Percentiles rank a stretch among this genome's conserved stretches.
Evolutionary conservation across 2,329 filamentous ascomycete genomes (phyloP).

Genomic region (Alternaria longipes): DNA sequence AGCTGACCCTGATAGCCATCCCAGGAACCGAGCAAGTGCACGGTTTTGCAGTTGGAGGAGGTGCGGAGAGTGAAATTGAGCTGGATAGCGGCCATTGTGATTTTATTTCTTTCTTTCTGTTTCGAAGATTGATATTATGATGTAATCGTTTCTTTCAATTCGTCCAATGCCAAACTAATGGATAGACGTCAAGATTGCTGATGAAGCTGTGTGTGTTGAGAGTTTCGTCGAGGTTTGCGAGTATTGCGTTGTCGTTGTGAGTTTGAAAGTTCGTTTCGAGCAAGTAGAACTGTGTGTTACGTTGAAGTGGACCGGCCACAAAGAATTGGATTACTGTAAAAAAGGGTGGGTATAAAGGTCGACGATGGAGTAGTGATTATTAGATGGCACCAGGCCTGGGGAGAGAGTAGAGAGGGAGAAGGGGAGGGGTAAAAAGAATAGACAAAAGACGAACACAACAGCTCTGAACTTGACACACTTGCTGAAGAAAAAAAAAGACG

Average conservation of each 20-base stretch:
- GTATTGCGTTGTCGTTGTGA: conserved; percentile 38
- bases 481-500: conserved; percentile 57
- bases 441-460: conserved; percentile 58
- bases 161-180: conserved; percentile 50
- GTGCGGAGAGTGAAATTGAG: conserved; percentile 96
- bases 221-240: conserved; percentile 42
- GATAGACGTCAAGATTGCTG: conserved; percentile 49
- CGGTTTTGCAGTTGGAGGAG: conserved; percentile 95
- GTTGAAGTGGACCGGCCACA: conserved; percentile 56
- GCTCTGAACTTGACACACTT: conserved; percentile 62
- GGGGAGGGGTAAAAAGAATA: conserved; percentile 49
- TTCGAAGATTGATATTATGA: conserved; percentile 33
- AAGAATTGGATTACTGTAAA: conserved; percentile 50
- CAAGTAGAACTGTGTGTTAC: conserved; percentile 61
- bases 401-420: conserved; percentile 51
- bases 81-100: conserved; percentile 85
- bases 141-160: conserved; percentile 36
- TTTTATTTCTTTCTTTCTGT: conserved; percentile 36
- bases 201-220: conserved; percentile 41
- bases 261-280: conserved; percentile 49
- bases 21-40: conserved; percentile 97
- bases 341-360: conserved; percentile 32
- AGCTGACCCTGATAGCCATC: conserved; percentile 96
- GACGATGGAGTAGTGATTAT: conserved; percentile 37
- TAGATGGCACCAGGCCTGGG: conserved; percentile 59